Conservation (phyloP, 2,329 filamentous ascomycete genomes). For the Nothomitra cinnamomea region DNA sequence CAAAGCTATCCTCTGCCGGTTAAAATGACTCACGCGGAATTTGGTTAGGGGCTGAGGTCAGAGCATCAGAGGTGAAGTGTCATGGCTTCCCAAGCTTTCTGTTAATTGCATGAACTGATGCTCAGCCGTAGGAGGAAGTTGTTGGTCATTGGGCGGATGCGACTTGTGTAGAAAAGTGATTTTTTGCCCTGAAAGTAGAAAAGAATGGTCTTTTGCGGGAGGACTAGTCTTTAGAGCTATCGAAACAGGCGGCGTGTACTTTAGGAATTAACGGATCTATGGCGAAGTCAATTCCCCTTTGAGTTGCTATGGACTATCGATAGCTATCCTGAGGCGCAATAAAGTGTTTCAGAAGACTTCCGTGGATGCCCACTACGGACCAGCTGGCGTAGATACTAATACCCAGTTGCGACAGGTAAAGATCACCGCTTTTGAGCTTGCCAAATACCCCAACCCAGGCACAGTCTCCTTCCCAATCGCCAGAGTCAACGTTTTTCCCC, state of each 20-base stretch:
- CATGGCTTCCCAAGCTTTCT: background rate
- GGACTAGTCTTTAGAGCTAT: background rate
- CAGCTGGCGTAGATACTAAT: background rate
- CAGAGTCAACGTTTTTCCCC: too few relatives aligned
- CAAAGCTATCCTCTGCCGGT: background rate
- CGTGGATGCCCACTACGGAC: background rate
- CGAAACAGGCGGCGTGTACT: background rate
- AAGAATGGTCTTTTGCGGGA: background rate
- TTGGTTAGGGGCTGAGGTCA: background rate
- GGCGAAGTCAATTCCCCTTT: too few relatives aligned
- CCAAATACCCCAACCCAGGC: background rate
- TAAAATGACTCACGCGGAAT: constrained; percentile 1
- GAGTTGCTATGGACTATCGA: background rate
- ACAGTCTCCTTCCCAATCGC: too few relatives aligned
- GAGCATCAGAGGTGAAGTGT: background rate
- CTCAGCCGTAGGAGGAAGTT: background rate
- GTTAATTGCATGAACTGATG: background rate
- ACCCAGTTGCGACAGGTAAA: background rate
- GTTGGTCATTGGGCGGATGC: background rate
- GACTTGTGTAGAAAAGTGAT: background rate
- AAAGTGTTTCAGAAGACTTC: background rate
- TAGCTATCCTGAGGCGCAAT: background rate
- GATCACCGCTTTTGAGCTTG: background rate
- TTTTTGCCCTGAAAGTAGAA: background rate
- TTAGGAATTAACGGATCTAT: too few relatives aligned